Percentiles rank a stretch among this genome's conserved stretches.
phyloP scores from a whole-genome alignment of 2,329 filamentous ascomycete genomes.

The Fusarium cicatricum region DNA sequence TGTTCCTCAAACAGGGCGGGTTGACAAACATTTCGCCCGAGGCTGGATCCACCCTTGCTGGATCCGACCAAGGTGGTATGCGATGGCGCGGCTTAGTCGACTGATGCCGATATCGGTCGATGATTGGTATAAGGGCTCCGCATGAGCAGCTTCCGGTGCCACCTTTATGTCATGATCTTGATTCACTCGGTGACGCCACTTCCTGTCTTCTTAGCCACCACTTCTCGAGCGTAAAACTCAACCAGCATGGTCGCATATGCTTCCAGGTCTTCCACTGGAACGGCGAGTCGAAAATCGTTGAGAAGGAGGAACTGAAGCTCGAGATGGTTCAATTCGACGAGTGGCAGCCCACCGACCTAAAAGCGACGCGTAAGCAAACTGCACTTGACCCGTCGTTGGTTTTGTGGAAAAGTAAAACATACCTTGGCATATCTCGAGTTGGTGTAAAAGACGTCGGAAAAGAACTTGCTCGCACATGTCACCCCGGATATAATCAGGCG shows the following conservation, averaged over 20 bases:
- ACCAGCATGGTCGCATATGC: conserved; percentile 98
- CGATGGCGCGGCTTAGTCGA: not conserved
- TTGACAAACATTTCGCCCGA: conserved; percentile 16
- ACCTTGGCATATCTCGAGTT: conserved; percentile 99
- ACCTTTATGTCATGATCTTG: conserved; percentile 1
- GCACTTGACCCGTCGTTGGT: not conserved
- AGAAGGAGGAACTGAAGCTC: conserved; percentile 95
- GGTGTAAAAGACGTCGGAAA: conserved; percentile 98
- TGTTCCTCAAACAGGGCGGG: conserved; percentile 5
- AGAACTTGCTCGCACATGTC: conserved; percentile 99
- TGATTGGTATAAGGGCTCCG: conserved; percentile 4
- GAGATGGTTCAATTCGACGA: conserved; percentile 93
- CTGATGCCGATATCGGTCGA: not conserved
- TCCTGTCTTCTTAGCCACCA: conserved; percentile 59
- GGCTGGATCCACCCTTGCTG: not conserved
- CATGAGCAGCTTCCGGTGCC: not conserved
- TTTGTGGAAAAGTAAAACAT: conserved; percentile 44
- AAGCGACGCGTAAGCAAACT: conserved; percentile 19
- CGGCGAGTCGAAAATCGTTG: conserved; percentile 93
- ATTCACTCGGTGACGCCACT: conserved; percentile 31
- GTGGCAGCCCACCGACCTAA: conserved; percentile 91
- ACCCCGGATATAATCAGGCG: conserved; percentile 95
- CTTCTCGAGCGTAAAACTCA: conserved; percentile 94
- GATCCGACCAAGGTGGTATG: not conserved
- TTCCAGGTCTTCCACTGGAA: conserved; percentile 94